These are phyloP conservation scores for Coemansia sp. DNA, from an alignment of 192 early-diverging fungal species.

Conservation along the genomic window DNA sequence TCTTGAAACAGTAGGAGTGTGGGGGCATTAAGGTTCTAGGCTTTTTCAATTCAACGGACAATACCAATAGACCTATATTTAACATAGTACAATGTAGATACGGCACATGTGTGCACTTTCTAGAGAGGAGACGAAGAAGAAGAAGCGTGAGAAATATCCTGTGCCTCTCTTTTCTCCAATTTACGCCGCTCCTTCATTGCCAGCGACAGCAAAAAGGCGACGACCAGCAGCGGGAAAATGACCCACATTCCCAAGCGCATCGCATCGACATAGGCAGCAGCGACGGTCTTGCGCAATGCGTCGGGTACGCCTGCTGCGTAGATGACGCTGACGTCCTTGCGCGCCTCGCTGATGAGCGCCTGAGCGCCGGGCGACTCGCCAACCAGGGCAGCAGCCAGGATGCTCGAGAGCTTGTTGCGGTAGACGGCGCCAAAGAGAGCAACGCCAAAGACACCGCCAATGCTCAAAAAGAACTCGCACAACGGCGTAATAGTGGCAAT, in stretches of 20 bases:
- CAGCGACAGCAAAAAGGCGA: slow-evolving; percentile 57
- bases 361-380: slow-evolving; percentile 37
- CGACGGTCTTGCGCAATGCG: slow-evolving; percentile 37
- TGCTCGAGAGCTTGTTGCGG: slow-evolving; percentile 61
- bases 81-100: background rate
- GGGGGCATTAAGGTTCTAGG: too few relatives aligned
- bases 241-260: slow-evolving; percentile 57
- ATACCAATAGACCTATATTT: too few relatives aligned
- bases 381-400: slow-evolving; percentile 20
- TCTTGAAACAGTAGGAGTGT: background rate
- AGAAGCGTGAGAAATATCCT: too few relatives aligned
- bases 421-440: slow-evolving; percentile 64
- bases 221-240: slow-evolving; percentile 54
- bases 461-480: slow-evolving; percentile 69
- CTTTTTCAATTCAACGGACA: too few relatives aligned
- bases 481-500: slow-evolving; percentile 72
- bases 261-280: slow-evolving; percentile 58
- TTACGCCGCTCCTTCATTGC: slow-evolving; percentile 26
- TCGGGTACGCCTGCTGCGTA: slow-evolving; percentile 37
- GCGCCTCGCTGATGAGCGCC: slow-evolving; percentile 55
- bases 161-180: background rate
- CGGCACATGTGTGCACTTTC: too few relatives aligned
- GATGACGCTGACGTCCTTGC: slow-evolving; percentile 51
- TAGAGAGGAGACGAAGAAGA: too few relatives aligned
- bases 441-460: slow-evolving; percentile 68